phyloP scores from a whole-genome alignment of 176 grass and related monocot species.

The sorghum (Sorghum bicolor) region DNA sequence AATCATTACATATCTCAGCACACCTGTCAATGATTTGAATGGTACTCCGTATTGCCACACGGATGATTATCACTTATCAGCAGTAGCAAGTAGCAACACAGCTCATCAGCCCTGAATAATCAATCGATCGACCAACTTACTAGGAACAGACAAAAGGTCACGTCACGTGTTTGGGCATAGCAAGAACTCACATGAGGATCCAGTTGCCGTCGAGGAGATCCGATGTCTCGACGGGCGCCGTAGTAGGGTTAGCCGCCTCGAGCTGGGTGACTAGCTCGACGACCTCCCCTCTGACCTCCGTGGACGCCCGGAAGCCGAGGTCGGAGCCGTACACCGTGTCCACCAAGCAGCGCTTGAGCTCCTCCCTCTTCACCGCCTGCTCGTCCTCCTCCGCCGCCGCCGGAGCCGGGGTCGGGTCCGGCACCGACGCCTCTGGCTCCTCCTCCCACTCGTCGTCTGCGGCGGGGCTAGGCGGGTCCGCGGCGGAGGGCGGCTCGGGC shows the following conservation, averaged over 20 bases:
- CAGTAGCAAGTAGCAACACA: not conserved
- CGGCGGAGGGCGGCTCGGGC: conserved; percentile 42
- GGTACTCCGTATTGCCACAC: not conserved
- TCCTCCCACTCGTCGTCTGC: conserved; percentile 72
- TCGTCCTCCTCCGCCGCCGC: conserved; percentile 2
- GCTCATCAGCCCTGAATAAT: not conserved
- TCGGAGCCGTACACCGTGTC: conserved; percentile 76
- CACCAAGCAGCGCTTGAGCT: conserved; percentile 82
- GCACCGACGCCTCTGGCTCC: not conserved
- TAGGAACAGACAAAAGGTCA: not conserved
- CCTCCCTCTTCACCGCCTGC: conserved; percentile 37
- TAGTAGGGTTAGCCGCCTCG: conserved; percentile 68
- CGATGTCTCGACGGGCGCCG: conserved; percentile 49
- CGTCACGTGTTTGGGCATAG: not conserved
- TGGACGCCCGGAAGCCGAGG: conserved; percentile 68
- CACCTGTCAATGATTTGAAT: not conserved
- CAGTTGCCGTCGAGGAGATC: conserved; percentile 88
- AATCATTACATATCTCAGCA: not conserved
- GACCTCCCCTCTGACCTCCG: conserved; percentile 80
- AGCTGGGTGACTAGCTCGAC: conserved; percentile 86
- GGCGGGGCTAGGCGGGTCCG: conserved; percentile 48
- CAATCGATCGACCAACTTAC: not conserved
- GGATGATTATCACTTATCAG: not conserved
- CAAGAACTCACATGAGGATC: conserved; percentile 76
- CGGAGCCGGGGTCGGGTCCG: not conserved